Base-by-base conservation (phyloP, 2,329 filamentous ascomycete genomes). In the Hymenoscyphus scutula region DNA sequence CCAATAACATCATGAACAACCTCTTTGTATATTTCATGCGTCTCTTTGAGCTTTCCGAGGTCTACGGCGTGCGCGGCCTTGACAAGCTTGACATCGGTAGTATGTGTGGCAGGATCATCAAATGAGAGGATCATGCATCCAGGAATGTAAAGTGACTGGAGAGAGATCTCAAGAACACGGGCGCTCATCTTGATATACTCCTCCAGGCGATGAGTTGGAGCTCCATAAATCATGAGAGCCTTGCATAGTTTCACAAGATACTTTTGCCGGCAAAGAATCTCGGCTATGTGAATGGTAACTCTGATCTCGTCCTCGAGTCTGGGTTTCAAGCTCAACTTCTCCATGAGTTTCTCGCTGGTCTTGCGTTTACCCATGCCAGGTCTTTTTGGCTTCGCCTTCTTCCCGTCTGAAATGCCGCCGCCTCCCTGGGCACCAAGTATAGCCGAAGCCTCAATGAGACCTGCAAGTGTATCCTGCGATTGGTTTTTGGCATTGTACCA, bases 61-160 rank as follows among this genome's bases (percentile, higher is more conserved):
- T 93, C 86, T 10, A 93, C 82, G 1, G 89, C 89, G 70, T 91
- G 89, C 0, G 78, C 77, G 0, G 85, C 83, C 48, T 87, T 84
- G 6, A 92, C 86, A 34, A 92, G 82, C 76, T 91, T 90, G 65
- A 92, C 89, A 72, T 92, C 89, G n/a, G 89, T 89, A 0, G 90
- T 92, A 71, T 92, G 89, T 0, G 89, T 91, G 0, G 79, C 77
- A 5, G 78, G 76, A 75, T 94, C 90, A 71, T 90, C 92, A 72
- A 97, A 97, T 4, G 91, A 94, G 72, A 97, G 89, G 62, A 97
- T 90, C 93, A 97, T 97, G 72, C 91, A 96, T 0, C 91, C 91
- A 0, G 93, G 92, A 32, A 97, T 85, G 73, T 97, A 97, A 25
- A 97, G 78, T 69, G 95, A 97, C 71, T 96, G 92, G 5, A 89